A percentile compares a stretch with the other conserved stretches of the same genome.
Evolutionary conservation across 148 eudicot species (phyloP).

Genomic region (Arbutus unedo): DNA sequence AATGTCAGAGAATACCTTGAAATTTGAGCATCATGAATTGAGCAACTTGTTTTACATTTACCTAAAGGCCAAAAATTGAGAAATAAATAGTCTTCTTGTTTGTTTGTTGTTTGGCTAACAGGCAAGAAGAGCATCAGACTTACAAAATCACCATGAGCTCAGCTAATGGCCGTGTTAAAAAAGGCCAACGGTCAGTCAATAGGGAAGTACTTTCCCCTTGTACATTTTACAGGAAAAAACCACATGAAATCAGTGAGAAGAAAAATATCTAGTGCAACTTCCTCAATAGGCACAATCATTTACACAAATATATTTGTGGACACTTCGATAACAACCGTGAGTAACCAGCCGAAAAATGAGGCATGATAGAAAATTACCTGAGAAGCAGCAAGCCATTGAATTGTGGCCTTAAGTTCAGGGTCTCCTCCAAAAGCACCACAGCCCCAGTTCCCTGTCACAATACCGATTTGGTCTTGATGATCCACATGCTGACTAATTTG

Average conservation of each 20-base stretch:
- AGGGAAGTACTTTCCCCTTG: not conserved
- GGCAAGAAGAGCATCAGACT: not conserved
- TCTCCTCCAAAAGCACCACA: constrained; percentile 99
- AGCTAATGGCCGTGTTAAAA: not conserved
- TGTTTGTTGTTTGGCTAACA: not conserved
- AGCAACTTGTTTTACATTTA: not conserved
- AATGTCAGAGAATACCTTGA: not conserved
- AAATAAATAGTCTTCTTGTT: not conserved
- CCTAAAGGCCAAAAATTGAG: not conserved
- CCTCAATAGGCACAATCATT: not conserved
- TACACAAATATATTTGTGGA: not conserved
- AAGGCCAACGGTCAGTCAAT: constrained; percentile 1
- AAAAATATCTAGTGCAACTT: not conserved
- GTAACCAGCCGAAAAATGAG: not conserved
- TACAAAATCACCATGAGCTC: not conserved
- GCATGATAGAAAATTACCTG: constrained; percentile 47
- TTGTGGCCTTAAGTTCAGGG: constrained; percentile 74
- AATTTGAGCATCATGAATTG: not conserved
- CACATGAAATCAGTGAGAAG: not conserved
- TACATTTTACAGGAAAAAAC: not conserved
- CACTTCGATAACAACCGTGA: not conserved
- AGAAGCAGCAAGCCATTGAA: constrained; percentile 98
- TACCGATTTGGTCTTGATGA: constrained; percentile 42
- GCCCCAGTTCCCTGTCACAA: constrained; percentile 98
- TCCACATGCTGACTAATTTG: constrained; percentile 16